These are phyloP conservation scores for Coniosporium uncinatum DNA, from an alignment of 2,329 filamentous ascomycete genomes.

Conservation along the genomic window DNA sequence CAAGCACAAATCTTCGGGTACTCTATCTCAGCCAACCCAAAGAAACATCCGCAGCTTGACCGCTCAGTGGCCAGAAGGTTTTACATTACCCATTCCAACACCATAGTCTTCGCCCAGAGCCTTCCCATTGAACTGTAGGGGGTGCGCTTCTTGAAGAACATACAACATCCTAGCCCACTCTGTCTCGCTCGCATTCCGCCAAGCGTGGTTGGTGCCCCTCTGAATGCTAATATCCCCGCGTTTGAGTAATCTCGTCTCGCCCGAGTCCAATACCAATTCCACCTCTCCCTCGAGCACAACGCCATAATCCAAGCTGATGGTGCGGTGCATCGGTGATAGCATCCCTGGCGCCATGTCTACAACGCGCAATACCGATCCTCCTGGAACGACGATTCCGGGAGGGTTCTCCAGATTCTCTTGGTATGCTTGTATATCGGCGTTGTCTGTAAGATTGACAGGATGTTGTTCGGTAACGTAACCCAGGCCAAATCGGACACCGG, in stretches of 20 bases:
- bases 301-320: conserved; percentile 30
- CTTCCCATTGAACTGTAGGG: conserved; percentile 3
- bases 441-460: conserved; percentile 37
- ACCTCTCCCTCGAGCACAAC: conserved; percentile 30
- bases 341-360: conserved; percentile 27
- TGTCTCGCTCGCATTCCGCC: conserved; percentile 6
- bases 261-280: conserved; percentile 27
- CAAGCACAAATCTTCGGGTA: too few relatives aligned
- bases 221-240: conserved; percentile 27
- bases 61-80: too few relatives aligned
- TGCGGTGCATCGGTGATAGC: conserved; percentile 31
- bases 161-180: conserved; percentile 10
- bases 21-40: too few relatives aligned
- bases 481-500: too few relatives aligned
- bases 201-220: conserved; percentile 26
- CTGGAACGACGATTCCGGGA: conserved; percentile 42
- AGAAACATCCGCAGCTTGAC: too few relatives aligned
- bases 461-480: conserved; percentile 43
- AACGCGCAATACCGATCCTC: conserved; percentile 38
- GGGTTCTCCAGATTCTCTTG: conserved; percentile 32
- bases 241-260: conserved; percentile 22
- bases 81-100: too few relatives aligned
- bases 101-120: conserved; percentile 7
- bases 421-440: conserved; percentile 41
- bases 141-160: conserved; percentile 7